These are phyloP conservation scores for Pythium guiyangense DNA, from an alignment of 352 stramenopile genomes.

Conservation along the genomic window DNA sequence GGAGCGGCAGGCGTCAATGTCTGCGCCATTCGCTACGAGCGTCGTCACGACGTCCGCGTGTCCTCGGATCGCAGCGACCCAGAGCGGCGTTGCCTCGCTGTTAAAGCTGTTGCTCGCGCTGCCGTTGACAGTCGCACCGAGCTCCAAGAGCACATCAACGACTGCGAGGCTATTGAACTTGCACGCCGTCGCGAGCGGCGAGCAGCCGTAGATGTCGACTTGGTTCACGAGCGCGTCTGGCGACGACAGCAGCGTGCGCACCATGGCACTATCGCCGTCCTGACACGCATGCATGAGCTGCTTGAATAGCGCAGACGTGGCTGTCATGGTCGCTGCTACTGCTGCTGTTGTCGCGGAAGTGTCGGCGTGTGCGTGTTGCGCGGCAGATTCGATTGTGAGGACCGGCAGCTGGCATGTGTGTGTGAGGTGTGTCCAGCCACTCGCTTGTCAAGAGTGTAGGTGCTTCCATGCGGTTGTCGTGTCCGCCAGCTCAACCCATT, in stretches of 20 bases:
- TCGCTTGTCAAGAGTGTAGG: too few species aligned
- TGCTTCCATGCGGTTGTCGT: too few species aligned
- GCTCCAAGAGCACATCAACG: not conserved
- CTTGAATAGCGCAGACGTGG: not conserved
- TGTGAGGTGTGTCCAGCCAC: too few species aligned
- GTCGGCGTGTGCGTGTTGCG: too few species aligned
- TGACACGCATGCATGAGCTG: not conserved
- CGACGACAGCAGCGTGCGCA: not conserved
- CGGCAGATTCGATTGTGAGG: too few species aligned
- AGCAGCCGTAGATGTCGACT: not conserved
- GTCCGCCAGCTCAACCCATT: too few species aligned
- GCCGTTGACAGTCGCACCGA: not conserved
- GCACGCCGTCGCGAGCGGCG: not conserved
- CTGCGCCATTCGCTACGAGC: not conserved
- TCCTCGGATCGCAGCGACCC: not conserved
- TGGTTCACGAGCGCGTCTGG: not conserved
- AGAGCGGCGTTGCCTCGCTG: not conserved
- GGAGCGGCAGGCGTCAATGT: not conserved
- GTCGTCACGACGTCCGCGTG: not conserved
- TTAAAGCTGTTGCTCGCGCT: not conserved
- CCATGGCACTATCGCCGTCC: not conserved
- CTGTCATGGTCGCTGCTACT: too few species aligned
- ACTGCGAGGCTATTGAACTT: not conserved
- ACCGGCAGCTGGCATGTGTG: too few species aligned
- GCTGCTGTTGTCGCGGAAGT: too few species aligned